Evolutionary conservation across 2,329 filamentous ascomycete species (phyloP).

Genomic region (Onygenales sp.): DNA sequence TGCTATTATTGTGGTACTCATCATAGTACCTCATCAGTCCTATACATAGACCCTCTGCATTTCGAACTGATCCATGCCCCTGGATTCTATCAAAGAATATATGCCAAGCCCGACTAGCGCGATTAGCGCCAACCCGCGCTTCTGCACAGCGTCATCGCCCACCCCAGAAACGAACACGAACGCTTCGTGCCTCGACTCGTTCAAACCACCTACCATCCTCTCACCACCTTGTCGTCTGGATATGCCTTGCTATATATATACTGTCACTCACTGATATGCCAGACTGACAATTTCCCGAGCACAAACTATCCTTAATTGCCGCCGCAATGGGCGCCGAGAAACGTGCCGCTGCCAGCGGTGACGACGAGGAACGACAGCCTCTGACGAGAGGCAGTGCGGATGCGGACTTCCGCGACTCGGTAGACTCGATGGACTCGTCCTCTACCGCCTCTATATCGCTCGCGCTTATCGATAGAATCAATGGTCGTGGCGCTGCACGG

Average conservation of each 20-base stretch:
- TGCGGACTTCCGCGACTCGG: not conserved
- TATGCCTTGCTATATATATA: not conserved
- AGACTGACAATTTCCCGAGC: not conserved
- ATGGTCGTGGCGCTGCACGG: not conserved
- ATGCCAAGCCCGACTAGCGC: not conserved
- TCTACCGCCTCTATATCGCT: conserved; percentile 13
- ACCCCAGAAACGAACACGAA: not conserved
- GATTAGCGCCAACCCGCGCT: no score
- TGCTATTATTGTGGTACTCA: no score
- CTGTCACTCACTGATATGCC: not conserved
- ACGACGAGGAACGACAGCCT: conserved; percentile 12
- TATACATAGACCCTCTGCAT: no score
- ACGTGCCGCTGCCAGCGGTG: not conserved
- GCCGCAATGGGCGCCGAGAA: conserved; percentile 8
- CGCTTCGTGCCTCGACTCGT: not conserved
- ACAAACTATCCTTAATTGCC: not conserved
- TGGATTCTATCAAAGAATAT: not conserved
- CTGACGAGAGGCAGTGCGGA: conserved; percentile 6
- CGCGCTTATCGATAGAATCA: conserved; percentile 7
- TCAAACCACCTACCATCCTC: no score
- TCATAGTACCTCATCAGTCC: no score
- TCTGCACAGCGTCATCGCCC: no score
- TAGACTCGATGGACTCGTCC: conserved; percentile 12
- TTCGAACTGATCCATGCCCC: no score
- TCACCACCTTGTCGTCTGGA: not conserved